Conservation (phyloP, 2,329 filamentous ascomycete genomes). For the Mycosphaerelloides madeirae region DNA sequence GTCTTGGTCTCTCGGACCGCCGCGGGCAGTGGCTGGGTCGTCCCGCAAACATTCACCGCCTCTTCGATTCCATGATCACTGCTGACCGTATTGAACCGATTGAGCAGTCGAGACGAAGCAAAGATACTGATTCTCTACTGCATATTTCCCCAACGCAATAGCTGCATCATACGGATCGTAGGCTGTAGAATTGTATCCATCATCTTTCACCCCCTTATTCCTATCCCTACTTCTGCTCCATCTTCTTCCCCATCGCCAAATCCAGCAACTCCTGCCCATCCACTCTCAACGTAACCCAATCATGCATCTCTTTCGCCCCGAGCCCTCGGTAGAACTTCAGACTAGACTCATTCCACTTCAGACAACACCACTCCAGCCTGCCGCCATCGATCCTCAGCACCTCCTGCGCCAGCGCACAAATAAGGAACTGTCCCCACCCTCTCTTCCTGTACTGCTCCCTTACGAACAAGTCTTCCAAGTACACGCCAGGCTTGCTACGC, state of each 20-base stretch:
- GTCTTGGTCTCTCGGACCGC: too few species aligned
- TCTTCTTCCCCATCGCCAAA: slow-evolving; percentile 41
- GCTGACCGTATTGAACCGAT: too few species aligned
- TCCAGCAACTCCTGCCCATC: slow-evolving; percentile 61
- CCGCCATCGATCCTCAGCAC: slow-evolving; percentile 66
- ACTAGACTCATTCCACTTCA: slow-evolving; percentile 90
- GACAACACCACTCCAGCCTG: slow-evolving; percentile 81
- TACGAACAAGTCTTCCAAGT: slow-evolving; percentile 91
- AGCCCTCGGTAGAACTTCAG: slow-evolving; percentile 71
- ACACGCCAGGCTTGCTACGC: slow-evolving; percentile 81
- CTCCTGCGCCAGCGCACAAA: slow-evolving; percentile 74
- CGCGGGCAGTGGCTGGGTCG: too few species aligned
- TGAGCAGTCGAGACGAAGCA: not conserved
- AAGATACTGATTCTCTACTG: not conserved
- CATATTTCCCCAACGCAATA: not conserved
- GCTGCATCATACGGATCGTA: too few species aligned
- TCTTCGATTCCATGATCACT: too few species aligned
- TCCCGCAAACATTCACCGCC: too few species aligned
- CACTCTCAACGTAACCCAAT: slow-evolving; percentile 72
- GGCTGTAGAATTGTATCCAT: too few species aligned
- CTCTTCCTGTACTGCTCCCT: slow-evolving; percentile 62
- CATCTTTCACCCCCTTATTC: not conserved
- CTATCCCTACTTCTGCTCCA: not conserved
- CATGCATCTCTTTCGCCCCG: slow-evolving; percentile 62
- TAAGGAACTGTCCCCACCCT: slow-evolving; percentile 73